Conservation (phyloP, 805 yeast species). For the Teunomyces cretensis region DNA sequence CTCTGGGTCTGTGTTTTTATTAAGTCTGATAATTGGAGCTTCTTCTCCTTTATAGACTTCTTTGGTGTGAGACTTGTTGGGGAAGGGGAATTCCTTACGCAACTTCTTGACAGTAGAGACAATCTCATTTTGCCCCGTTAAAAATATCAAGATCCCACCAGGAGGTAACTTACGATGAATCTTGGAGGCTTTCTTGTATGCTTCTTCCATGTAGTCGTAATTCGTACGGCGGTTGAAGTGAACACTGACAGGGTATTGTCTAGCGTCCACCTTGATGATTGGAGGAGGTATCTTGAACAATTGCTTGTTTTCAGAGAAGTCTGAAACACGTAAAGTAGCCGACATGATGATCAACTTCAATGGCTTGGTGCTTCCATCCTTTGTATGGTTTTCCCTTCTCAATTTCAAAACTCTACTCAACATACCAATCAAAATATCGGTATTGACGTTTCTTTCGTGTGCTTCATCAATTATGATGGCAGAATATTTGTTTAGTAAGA, state of each 20-base stretch:
- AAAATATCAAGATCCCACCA: constrained; percentile 87
- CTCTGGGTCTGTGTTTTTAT: constrained; percentile 68
- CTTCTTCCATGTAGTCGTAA: constrained; percentile 80
- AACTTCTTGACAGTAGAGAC: constrained; percentile 68
- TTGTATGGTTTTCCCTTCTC: constrained; percentile 52
- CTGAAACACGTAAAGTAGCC: constrained; percentile 91
- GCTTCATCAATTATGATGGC: constrained; percentile 94
- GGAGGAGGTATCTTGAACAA: constrained; percentile 81
- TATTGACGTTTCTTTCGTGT: constrained; percentile 93
- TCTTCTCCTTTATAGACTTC: constrained; percentile 23
- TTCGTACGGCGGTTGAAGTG: constrained; percentile 85
- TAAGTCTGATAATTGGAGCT: constrained; percentile 41
- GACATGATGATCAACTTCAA: constrained; percentile 92
- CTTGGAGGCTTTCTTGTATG: constrained; percentile 78
- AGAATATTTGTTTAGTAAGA: constrained; percentile 77
- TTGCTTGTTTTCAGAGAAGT: constrained; percentile 77
- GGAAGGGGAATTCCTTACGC: constrained; percentile 65
- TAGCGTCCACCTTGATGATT: constrained; percentile 80
- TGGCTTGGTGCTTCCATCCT: constrained; percentile 54
- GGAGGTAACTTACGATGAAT: constrained; percentile 86
- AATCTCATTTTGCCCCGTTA: constrained; percentile 96
- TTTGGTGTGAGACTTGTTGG: constrained; percentile 17
- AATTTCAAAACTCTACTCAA: constrained; percentile 79
- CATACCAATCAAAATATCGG: constrained; percentile 95
- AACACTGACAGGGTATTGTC: constrained; percentile 90